Conservation (phyloP, 305 asterid genomes). For the Fraxinus platypoda region DNA sequence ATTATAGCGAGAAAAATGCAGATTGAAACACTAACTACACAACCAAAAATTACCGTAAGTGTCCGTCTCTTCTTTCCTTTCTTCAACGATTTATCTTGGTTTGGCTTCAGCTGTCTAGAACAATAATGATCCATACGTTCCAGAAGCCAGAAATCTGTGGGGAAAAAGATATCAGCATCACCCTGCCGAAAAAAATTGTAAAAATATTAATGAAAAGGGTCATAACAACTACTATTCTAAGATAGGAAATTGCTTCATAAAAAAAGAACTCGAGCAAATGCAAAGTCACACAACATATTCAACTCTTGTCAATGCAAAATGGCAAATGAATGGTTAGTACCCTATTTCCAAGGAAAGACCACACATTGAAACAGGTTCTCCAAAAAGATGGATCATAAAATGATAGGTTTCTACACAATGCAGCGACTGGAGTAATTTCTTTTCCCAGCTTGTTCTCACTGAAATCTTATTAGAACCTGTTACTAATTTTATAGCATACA, state of each 20-base stretch:
- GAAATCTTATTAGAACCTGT: not conserved
- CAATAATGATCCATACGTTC: constrained; percentile 87
- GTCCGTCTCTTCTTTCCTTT: constrained; percentile 90
- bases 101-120: constrained; percentile 69
- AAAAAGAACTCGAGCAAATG: not conserved
- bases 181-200: constrained; percentile 52
- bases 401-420: not conserved
- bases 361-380: not conserved
- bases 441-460: not conserved
- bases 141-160: constrained; percentile 89
- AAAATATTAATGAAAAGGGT: constrained; percentile 13
- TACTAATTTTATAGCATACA: not conserved
- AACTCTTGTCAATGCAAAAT: not conserved
- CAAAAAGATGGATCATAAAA: not conserved
- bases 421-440: not conserved
- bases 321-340: not conserved
- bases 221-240: constrained; percentile 1
- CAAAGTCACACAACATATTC: not conserved
- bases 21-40: constrained; percentile 14
- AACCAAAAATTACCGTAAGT: constrained; percentile 52
- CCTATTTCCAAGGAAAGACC: not conserved
- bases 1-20: not conserved
- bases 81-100: constrained; percentile 43
- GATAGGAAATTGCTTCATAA: not conserved
- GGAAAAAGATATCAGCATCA: constrained; percentile 96